Evolutionary conservation across 2,329 filamentous ascomycete genomes (phyloP), one percentile per base, ranked within the genome.

Genomic region (Alternaria ethzedia): DNA sequence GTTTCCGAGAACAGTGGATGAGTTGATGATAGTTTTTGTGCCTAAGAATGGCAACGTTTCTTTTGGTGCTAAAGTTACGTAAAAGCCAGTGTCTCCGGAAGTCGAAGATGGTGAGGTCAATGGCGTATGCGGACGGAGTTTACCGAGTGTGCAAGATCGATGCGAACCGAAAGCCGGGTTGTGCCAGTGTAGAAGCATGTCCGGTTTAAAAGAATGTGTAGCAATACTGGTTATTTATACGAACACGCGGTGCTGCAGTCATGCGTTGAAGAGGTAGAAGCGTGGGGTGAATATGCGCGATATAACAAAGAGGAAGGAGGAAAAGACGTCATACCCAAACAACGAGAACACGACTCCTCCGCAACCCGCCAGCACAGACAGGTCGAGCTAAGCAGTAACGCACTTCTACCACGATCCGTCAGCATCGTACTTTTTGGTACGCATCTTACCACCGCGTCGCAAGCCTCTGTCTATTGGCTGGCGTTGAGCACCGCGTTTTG

Each of bases 401-500:
- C 5, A 52, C 20, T 25, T 17, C 20, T 1, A 52, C 30, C 30
- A 52, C 9, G 13, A 8, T 12, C 20, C 28, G n/a, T 20, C 20
- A 41, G 13, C 28, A 52, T 52, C 49, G 49, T 25, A 36, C 9
- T 12, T 52, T 52, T 23, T 7, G 28, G 30, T 52, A 32, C 36
- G 23, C 20, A 41, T 41, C 30, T 52, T 28, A 36, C 20, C 7
- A 25, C 28, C 20, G n/a, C 20, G 21, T 6, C 20, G 12, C 20
- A 20, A 30, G 13, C 28, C 21, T 3, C 23, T 12, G 12, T 32
- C 23, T 5, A 54, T 54, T 54, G 52, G 52, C 32, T 54, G 52
- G 52, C 52, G n/a, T 15, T 23, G 9, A 54, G 41, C 21, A 44
- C 52, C 52, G 52, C 52, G 36, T 17, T 43, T 21, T 3, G 21